phyloP scores from a whole-genome alignment of 257 asterid species.

The Penstemon eatonii region DNA sequence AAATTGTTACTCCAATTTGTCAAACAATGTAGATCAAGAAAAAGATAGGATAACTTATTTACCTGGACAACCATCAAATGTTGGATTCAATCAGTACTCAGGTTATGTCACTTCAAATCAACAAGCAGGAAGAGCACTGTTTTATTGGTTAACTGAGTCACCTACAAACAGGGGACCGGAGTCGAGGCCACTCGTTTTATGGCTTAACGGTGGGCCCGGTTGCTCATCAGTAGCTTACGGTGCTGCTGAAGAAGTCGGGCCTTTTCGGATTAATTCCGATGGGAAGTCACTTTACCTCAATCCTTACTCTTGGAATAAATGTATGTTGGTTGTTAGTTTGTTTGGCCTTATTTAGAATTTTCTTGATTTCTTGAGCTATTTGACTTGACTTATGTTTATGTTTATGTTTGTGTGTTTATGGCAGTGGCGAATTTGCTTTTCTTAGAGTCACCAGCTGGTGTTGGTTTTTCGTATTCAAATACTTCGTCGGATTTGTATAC shows the following conservation, averaged over 20 bases:
- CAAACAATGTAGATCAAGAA: slow-evolving; percentile 57
- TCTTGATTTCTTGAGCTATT: slow-evolving; percentile 13
- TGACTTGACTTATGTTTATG: not conserved
- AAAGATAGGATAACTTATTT: slow-evolving; percentile 64
- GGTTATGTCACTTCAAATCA: slow-evolving; percentile 83
- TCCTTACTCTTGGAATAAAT: slow-evolving; percentile 89
- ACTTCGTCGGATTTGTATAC: slow-evolving; percentile 80
- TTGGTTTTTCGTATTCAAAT: slow-evolving; percentile 93
- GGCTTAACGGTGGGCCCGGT: slow-evolving; percentile 99
- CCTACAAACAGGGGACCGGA: slow-evolving; percentile 57
- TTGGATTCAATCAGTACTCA: slow-evolving; percentile 68
- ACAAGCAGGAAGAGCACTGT: slow-evolving; percentile 78
- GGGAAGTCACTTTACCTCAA: slow-evolving; percentile 81
- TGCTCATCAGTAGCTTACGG: slow-evolving; percentile 98
- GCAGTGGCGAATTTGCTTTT: slow-evolving; percentile 97
- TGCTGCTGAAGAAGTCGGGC: slow-evolving; percentile 93
- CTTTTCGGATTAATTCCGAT: slow-evolving; percentile 79
- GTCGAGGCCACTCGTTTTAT: slow-evolving; percentile 78
- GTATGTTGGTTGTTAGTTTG: slow-evolving; percentile 45
- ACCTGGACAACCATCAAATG: slow-evolving; percentile 88
- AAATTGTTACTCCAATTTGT: slow-evolving; percentile 37
- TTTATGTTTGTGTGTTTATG: slow-evolving; percentile 26
- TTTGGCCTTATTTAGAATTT: not conserved
- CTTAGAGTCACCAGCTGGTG: slow-evolving; percentile 98
- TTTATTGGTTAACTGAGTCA: slow-evolving; percentile 91